Evolutionary conservation across 495 filamentous ascomycete species (phyloP), one percentile per base, ranked within the genome.

Genomic region (Geopyxis carbonaria): DNA sequence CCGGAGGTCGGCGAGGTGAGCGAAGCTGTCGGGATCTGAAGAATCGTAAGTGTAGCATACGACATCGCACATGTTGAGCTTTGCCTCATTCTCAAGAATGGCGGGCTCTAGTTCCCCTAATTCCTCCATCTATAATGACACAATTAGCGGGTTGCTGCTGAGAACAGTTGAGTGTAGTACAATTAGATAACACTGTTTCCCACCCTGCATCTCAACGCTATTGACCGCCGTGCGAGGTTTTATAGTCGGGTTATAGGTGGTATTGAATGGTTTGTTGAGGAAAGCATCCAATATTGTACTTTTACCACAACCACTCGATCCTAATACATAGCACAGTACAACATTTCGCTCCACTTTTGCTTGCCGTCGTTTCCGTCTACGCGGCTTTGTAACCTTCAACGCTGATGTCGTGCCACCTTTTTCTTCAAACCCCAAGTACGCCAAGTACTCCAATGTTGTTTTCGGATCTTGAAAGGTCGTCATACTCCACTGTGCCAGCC

Each of bases 401-500:
- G 89, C 89, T 2, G 77, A 72, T 0, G 83, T 79, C 18, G 36
- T 45, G 2, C 43, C 43, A 30, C 73, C 70, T 43, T 67, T 65
- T 32, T 61, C 56, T 47, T 84, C 80, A 53, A 93, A 97, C 7
- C 89, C 89, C 1, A 97, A 72, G 50, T 93, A 95, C 5, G 89
- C 91, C 7, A 97, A 69, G 53, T 97, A 97, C 45, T 87, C 81
- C 2, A 97, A 63, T 0, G 89, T 95, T 0, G 84, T 95, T 55
- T 84, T 87, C 11, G 91, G 87, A 22, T 89, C 84, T 34, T 85
- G 70, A 50, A 95, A 97, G 2, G 89, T 97, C 0, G 91, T 97
- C 89, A 97, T 97, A 59, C 84, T 93, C 89, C 89, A 97, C 47
- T 97, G 89, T 3, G 89, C 91, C 13, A 97, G 69, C 89, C 89